A percentile compares a stretch with the other conserved stretches of the same genome.
Conservation (phyloP, 1,284 basidiomycete genomes). For the Puccinia novopanici region DNA sequence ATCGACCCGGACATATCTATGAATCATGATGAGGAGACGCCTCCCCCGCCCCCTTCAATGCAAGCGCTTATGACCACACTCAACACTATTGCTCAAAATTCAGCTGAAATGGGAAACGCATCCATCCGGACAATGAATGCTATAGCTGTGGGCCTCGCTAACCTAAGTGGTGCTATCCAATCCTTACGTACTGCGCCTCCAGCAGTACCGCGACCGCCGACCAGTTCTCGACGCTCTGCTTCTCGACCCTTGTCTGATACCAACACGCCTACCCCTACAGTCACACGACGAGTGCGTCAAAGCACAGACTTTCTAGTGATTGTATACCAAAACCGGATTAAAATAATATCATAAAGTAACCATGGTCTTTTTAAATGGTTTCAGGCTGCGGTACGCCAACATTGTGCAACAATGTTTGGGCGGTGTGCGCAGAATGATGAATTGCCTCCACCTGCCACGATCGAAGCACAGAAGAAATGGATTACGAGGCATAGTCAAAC, state of each 20-base stretch:
- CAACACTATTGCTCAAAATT: not conserved
- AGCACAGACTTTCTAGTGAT: not conserved
- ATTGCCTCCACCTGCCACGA: not conserved
- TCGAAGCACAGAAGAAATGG: not conserved
- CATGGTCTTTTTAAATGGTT: not conserved
- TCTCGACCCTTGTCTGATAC: not conserved
- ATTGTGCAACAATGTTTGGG: not conserved
- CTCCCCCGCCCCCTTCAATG: not conserved
- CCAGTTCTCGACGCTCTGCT: slow-evolving; percentile 1
- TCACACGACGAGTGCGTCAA: not conserved
- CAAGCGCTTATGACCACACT: not conserved
- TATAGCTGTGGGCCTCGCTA: not conserved
- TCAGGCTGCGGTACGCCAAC: not conserved
- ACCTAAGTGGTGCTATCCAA: not conserved
- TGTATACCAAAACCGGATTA: not conserved
- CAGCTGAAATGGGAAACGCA: not conserved
- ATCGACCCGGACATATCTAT: not conserved
- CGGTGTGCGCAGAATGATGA: not conserved
- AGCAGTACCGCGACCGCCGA: not conserved
- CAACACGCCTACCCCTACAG: not conserved
- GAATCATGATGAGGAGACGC: not conserved
- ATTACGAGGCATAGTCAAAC: not conserved
- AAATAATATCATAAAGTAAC: not conserved
- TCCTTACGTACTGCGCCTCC: not conserved
- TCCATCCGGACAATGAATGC: slow-evolving; percentile 18